Evolutionary conservation across 2,329 filamentous ascomycete species (phyloP).

Genomic region (Diaporthe sp.): DNA sequence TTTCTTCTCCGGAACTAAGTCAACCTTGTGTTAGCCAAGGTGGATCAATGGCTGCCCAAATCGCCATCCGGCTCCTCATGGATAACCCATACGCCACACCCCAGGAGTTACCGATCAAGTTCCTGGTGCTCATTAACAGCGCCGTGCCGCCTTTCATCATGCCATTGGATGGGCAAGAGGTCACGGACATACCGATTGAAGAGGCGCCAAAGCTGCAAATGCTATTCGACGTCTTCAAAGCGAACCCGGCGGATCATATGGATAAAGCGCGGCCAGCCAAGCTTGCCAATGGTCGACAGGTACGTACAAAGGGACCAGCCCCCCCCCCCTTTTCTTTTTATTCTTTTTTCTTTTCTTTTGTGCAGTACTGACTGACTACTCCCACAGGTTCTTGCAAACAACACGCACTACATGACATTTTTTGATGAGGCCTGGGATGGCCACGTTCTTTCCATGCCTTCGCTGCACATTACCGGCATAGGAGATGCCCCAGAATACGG

Average conservation of each 20-base stretch:
- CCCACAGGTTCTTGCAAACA: slow-evolving; percentile 25
- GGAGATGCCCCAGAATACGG: slow-evolving; percentile 39
- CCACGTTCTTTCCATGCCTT: slow-evolving; percentile 36
- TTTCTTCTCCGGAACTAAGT: background rate
- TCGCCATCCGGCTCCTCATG: slow-evolving; percentile 35
- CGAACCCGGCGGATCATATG: slow-evolving; percentile 35
- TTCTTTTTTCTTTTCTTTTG: no score
- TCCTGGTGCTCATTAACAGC: slow-evolving; percentile 39
- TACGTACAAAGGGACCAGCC: background rate
- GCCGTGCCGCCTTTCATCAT: slow-evolving; percentile 38
- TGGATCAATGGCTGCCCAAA: slow-evolving; percentile 40
- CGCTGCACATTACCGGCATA: slow-evolving; percentile 38
- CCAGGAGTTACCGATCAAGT: slow-evolving; percentile 41
- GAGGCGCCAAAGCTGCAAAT: slow-evolving; percentile 33
- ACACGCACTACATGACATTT: slow-evolving; percentile 39
- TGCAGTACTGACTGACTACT: no score
- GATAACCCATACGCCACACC: slow-evolving; percentile 40
- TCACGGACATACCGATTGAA: slow-evolving; percentile 37
- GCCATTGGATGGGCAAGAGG: slow-evolving; percentile 36
- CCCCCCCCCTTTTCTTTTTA: no score
- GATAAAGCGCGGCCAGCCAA: slow-evolving; percentile 34
- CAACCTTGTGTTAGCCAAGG: slow-evolving; percentile 30
- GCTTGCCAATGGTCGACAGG: slow-evolving; percentile 39
- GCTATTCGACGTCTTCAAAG: slow-evolving; percentile 40
- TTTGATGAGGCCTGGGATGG: slow-evolving; percentile 39